A percentile compares a stretch with the other conserved stretches of the same genome.
phyloP scores from a whole-genome alignment of 2,329 filamentous ascomycete species.

The Setomelanomma holmii region DNA sequence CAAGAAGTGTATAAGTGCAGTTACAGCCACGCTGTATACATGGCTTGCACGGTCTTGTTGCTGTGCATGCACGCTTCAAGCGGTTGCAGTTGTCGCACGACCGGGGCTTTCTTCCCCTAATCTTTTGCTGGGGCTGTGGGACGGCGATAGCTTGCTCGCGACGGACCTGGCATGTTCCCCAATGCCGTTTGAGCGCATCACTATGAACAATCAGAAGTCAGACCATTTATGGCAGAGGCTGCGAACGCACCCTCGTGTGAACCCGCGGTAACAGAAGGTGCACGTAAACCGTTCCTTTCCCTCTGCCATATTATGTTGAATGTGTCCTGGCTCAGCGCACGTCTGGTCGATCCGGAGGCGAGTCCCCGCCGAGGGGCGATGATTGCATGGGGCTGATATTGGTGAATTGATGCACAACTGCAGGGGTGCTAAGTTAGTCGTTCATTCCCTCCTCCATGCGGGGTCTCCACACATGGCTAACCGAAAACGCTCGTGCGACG shows the following conservation, averaged over 20 bases:
- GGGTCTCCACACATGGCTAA: conserved; percentile 6
- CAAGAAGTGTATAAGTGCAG: not conserved
- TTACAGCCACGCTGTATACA: not conserved
- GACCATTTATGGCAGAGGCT: not conserved
- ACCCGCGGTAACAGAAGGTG: not conserved
- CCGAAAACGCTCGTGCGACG: no score
- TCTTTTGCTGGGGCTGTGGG: not conserved
- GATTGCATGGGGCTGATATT: not conserved
- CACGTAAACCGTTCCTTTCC: not conserved
- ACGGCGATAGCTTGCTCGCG: not conserved
- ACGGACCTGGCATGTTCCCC: conserved; percentile 2
- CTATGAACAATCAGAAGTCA: not conserved
- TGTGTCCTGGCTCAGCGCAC: no score
- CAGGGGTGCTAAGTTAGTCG: no score
- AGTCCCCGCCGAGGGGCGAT: no score
- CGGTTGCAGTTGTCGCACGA: conserved; percentile 4
- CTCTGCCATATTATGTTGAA: not conserved
- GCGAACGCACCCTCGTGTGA: not conserved
- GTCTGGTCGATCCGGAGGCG: no score
- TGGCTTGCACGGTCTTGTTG: conserved; percentile 1
- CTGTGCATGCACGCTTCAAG: conserved; percentile 7
- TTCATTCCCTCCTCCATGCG: not conserved
- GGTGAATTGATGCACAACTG: not conserved
- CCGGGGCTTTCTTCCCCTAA: not conserved
- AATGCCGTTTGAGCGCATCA: conserved; percentile 9